Base-by-base conservation (phyloP, 345 rosid species). In the Gossypium turneri region DNA sequence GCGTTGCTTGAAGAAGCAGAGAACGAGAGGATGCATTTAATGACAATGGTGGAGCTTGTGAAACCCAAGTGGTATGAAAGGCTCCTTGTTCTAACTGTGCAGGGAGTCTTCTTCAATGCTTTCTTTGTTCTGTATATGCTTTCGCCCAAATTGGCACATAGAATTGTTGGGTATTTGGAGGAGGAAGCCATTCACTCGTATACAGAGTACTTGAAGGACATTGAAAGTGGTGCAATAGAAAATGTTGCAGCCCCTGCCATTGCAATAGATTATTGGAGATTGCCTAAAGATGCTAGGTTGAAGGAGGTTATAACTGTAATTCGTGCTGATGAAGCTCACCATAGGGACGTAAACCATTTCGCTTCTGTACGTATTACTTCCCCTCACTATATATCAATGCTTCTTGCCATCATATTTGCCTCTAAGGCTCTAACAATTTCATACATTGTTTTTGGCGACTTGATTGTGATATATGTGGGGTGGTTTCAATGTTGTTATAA, bases 41-140 rank as follows among this genome's bases (percentile, higher is more conserved):
- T 93, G 98, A 93, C 98, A 22, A 90, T 93, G 96, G 88, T 93
- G 80, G 96, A 89, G 85, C 85, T 93, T 10, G 94, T 89, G 45
- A 77, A 87, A 73, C 98, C 94, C 12, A 89, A 79, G 71, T 93
- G 93, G 96, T 83, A 90, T 61, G 97, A 93, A 84, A 85, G 97
- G 78, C 75, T 87, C 7, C 81, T 93, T 64, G 94, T 90, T 29
- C 81, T 90, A 22, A 50, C 88, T 2, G 94, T 93, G 43, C 96
- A 93, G 83, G 97, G 96, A 48, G 75, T 85, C 16, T 90, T 90
- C 85, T 93, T 89, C 72, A 93, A 89, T 75, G 88, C 89, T 19
- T 93, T 84, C 85, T 85, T 93, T 75, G 71, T 84, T 34, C 83
- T 87, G 9, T 93, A 89, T 67, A 29, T 90, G 22, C 24, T 82